Conservation (phyloP, 768 basidiomycete species). For the Trametes elegans region DNA sequence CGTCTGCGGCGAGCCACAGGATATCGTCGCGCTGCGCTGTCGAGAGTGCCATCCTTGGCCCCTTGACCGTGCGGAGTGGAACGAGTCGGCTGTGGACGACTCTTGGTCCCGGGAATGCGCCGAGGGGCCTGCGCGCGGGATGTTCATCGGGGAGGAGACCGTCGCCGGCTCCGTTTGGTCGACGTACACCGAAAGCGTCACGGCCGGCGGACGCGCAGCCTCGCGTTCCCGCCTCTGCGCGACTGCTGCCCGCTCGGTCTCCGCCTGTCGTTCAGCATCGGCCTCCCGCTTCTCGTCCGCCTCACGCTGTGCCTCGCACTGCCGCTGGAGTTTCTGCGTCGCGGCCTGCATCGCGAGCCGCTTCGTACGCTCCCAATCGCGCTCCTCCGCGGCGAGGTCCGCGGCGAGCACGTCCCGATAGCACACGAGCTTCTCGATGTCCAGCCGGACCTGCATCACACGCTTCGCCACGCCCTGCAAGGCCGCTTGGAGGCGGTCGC, state of each 20-base stretch:
- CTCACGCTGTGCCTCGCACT: slow-evolving; percentile 18
- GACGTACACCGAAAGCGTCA: slow-evolving; percentile 24
- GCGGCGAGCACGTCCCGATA: slow-evolving; percentile 71
- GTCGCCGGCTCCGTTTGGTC: slow-evolving; percentile 18
- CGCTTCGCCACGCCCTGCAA: slow-evolving; percentile 63
- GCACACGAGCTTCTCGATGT: slow-evolving; percentile 70
- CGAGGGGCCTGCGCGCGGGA: slow-evolving; percentile 3
- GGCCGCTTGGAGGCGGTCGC: slow-evolving; percentile 65
- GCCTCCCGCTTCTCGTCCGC: slow-evolving; percentile 1
- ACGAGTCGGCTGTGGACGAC: slow-evolving; percentile 56
- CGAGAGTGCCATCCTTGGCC: slow-evolving; percentile 1
- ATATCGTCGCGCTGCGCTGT: slow-evolving; percentile 9
- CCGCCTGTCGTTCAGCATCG: not conserved
- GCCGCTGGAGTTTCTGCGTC: slow-evolving; percentile 49
- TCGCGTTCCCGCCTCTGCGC: not conserved
- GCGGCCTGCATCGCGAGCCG: slow-evolving; percentile 74
- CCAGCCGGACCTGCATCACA: slow-evolving; percentile 65
- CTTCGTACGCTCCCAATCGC: slow-evolving; percentile 63
- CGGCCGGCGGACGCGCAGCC: not conserved
- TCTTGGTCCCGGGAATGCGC: slow-evolving; percentile 37
- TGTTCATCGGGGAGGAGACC: slow-evolving; percentile 16
- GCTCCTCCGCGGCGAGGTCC: slow-evolving; percentile 73
- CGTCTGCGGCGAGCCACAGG: slow-evolving; percentile 1
- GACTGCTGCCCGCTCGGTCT: not conserved
- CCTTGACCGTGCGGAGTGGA: slow-evolving; percentile 62